phyloP scores from a whole-genome alignment of 805 yeast species.

The Clavispora phyllophila region DNA sequence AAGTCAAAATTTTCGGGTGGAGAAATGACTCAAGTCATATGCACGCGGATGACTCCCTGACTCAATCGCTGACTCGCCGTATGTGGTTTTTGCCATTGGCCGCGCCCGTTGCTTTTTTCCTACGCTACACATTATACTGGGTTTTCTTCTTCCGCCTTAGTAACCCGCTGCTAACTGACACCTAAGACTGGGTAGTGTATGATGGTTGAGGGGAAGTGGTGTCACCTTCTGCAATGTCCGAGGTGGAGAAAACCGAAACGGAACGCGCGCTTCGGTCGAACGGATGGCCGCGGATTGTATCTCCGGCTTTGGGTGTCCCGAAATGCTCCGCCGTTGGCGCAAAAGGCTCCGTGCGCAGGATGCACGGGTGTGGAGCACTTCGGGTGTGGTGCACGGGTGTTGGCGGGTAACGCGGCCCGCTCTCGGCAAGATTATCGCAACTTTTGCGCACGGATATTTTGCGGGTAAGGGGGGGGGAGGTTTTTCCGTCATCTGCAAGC shows the following conservation, averaged over 20 bases:
- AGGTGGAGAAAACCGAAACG: not conserved
- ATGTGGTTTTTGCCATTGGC: not conserved
- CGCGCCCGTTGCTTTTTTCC: no score
- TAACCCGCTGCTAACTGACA: no score
- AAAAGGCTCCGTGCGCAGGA: no score
- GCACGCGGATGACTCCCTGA: constrained; percentile 9
- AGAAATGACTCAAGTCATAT: constrained; percentile 8
- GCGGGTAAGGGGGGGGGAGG: no score
- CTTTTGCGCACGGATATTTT: no score
- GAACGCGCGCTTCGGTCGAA: not conserved
- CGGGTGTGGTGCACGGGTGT: not conserved
- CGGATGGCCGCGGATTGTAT: not conserved
- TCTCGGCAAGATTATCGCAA: no score
- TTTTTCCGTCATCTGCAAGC: no score
- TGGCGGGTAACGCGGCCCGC: no score
- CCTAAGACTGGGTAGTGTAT: not conserved
- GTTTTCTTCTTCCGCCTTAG: no score
- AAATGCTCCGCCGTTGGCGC: not conserved
- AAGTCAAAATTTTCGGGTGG: constrained; percentile 4
- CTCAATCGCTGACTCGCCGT: not conserved
- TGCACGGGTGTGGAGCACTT: no score
- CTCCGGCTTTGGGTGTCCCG: not conserved
- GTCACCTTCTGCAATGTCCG: not conserved
- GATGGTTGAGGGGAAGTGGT: not conserved
- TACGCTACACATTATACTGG: no score